Conservation (phyloP, 208 protist genomes). For the Balamuthia mandrillaris region DNA sequence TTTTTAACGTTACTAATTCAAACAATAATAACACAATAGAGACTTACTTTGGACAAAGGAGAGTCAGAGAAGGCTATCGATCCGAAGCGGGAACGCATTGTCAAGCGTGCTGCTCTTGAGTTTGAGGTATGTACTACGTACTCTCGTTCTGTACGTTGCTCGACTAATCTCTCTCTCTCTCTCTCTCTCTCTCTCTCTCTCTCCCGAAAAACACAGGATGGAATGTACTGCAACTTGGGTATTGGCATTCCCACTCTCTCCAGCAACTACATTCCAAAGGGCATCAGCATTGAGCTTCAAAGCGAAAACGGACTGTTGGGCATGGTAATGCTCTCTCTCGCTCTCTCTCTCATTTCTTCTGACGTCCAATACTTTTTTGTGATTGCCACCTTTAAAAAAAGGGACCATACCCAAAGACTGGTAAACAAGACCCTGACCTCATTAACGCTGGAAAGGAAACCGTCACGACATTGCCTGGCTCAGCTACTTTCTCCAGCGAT, state of each 20-base stretch:
- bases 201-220: slow-evolving; percentile 71
- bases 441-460: slow-evolving; percentile 96
- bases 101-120: slow-evolving; percentile 87
- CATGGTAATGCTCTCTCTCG: too few species aligned
- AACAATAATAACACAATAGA: not conserved
- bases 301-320: slow-evolving; percentile 86
- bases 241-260: slow-evolving; percentile 94
- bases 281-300: slow-evolving; percentile 83
- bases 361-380: too few species aligned
- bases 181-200: not conserved
- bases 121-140: slow-evolving; percentile 66
- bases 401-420: slow-evolving; percentile 84
- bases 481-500: slow-evolving; percentile 84
- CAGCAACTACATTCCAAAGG: slow-evolving; percentile 81
- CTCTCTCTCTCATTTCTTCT: too few species aligned
- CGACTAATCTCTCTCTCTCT: not conserved
- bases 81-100: slow-evolving; percentile 79
- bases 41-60: slow-evolving; percentile 41
- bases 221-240: slow-evolving; percentile 93
- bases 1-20: not conserved
- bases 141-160: slow-evolving; percentile 4
- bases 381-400: slow-evolving; percentile 54
- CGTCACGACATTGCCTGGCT: slow-evolving; percentile 88
- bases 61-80: slow-evolving; percentile 9
- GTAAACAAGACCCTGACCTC: slow-evolving; percentile 86